Evolutionary conservation across 1,139 yeast species (phyloP), one percentile per base, ranked within the genome.

Genomic region (Blastobotrys ciferrii): DNA sequence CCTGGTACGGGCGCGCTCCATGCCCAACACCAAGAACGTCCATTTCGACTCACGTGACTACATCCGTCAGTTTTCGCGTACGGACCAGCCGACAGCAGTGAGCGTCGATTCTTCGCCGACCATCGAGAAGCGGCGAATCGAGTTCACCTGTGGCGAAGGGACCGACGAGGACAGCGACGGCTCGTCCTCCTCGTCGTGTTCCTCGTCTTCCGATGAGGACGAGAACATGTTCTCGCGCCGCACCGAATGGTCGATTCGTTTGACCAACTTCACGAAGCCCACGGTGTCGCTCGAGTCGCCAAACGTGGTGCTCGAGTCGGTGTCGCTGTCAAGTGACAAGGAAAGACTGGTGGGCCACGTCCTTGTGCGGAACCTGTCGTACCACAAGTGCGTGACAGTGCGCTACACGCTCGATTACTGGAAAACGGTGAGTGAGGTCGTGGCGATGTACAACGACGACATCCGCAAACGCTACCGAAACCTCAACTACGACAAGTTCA

Each of bases 21-120:
- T 86, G 70, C 96, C 96, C 2, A 71, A 84, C 0, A 83, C 94
- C 2, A 87, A 87, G 61, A 81, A 76, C 56, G 96, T 87, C 20
- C 92, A 87, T 65, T 87, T 87, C 67, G 94, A 91, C 39, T 76
- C 77, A 39, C 74, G 72, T 45, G 82, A 74, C 55, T 88, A 85
- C 58, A 80, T 87, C 32, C 75, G 86, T 44, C 85, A 84, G 62
- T 87, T 88, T 66, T 75, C 81, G 56, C 78, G 82, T 58, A 72
- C 77, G 42, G 95, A 87, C 62, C 77, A 75, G 46, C 96, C 96
- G 15, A 72, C 78, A 1, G 89, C 94, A 1, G 87, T 87, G 19
- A 78, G 85, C 45, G 84, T 84, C 1, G 72, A 53, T 38, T 77
- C 77, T 51, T 80, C 88, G 0, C 91, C 92, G 12, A 63, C 62